Evolutionary conservation across 2,329 filamentous ascomycete species (phyloP), one percentile per base, ranked within the genome.

Genomic region (Scedosporium aurantiacum): DNA sequence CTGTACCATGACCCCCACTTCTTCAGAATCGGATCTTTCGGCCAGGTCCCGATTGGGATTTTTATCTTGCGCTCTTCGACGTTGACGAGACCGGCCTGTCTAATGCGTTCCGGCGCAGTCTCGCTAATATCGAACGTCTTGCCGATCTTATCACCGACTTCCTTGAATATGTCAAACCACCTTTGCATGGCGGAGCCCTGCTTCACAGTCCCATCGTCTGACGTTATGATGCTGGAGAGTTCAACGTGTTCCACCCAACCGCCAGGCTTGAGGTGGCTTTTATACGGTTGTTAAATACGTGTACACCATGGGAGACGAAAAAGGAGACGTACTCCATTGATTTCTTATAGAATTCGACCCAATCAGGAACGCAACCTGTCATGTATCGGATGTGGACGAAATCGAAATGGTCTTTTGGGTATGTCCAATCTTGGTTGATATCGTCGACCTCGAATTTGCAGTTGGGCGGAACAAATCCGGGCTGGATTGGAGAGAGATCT

Each of bases 401-500:
- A 70, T 87, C 83, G 64, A 85, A 84, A 58, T 75, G 68, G 59
- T 76, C 66, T 0, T 73, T 67, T 0, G 77, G 73, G 41, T 73
- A 82, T 68, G 73, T 81, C 75, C 75, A 78, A 4, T 74, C 69
- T 21, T 70, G 75, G 63, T 82, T 81, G 40, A 83, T 78, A 64
- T 88, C 84, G 68, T 88, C 85, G 43, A 87, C 78, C 61, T 86
- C 77, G 62, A 87, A 88, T 63, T 80, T 78, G 60, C 85, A 82
- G 66, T 88, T 88, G 14, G 78, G 76, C 0, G 84, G 83, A 0
- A 86, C 78, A 69, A 73, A 81, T 16, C 73, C 73, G 2, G 82
- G 82, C 63, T 85, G 82, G 14, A 83, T 82, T 0, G 82, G 81
- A 12, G 80, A 82, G 1, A 85, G 73, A 65, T 85, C 82, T 3